Evolutionary conservation across 352 stramenopile genomes (phyloP).

Genomic region (Phytophthora syringae): DNA sequence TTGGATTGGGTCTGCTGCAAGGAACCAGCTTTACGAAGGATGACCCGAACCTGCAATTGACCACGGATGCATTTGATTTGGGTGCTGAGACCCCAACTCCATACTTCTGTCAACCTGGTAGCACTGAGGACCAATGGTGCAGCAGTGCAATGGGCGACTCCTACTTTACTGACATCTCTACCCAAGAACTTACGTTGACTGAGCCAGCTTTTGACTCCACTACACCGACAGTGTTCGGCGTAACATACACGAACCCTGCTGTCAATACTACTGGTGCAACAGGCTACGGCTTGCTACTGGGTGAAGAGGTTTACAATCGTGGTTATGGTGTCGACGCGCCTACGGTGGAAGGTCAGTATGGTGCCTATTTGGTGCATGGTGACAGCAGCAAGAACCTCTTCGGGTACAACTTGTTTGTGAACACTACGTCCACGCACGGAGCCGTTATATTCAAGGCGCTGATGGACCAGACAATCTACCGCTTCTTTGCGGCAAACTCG

Average conservation of each 20-base stretch:
- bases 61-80: constrained; percentile 27
- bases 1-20: constrained; percentile 61
- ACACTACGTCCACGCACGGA: constrained; percentile 63
- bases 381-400: constrained; percentile 51
- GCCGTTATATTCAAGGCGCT: constrained; percentile 68
- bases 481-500: constrained; percentile 51
- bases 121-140: constrained; percentile 44
- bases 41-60: constrained; percentile 51
- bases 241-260: constrained; percentile 55
- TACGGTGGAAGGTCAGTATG: constrained; percentile 47
- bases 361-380: constrained; percentile 57
- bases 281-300: constrained; percentile 52
- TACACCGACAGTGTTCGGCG: constrained; percentile 59
- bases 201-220: constrained; percentile 41
- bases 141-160: constrained; percentile 37
- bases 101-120: constrained; percentile 47
- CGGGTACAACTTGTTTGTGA: constrained; percentile 73
- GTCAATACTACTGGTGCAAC: constrained; percentile 55
- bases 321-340: constrained; percentile 40
- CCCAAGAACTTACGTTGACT: constrained; percentile 26
- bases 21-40: constrained; percentile 39
- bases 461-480: constrained; percentile 67
- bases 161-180: constrained; percentile 47
- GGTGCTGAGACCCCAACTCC: constrained; percentile 47
- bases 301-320: constrained; percentile 56